Conservation (phyloP, 495 filamentous ascomycete species). For the Platismatia glauca region DNA sequence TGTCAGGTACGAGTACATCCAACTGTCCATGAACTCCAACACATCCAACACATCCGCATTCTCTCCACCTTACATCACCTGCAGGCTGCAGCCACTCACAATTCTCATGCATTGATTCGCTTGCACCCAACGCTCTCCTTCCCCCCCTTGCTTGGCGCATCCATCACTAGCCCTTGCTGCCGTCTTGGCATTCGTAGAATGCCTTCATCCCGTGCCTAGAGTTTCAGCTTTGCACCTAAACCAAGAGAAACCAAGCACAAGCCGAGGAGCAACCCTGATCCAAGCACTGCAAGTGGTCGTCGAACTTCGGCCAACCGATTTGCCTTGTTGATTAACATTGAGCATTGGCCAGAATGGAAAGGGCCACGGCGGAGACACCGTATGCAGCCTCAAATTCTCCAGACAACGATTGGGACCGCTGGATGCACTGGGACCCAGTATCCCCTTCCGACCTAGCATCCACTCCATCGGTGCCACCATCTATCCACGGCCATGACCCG, state of each 20-base stretch:
- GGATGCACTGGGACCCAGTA: constrained; percentile 11
- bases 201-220: too few species aligned
- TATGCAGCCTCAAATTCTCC: not conserved
- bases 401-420: constrained; percentile 13
- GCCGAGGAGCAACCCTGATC: too few species aligned
- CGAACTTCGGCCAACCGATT: not conserved
- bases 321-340: not conserved
- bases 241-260: not conserved
- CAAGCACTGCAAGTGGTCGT: not conserved
- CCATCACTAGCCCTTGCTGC: too few species aligned
- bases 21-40: too few species aligned
- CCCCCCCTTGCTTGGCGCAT: too few species aligned
- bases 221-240: not conserved
- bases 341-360: not conserved
- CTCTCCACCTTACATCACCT: too few species aligned
- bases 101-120: too few species aligned
- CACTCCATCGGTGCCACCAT: not conserved
- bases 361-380: not conserved
- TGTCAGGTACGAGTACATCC: too few species aligned
- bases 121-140: too few species aligned
- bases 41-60: too few species aligned
- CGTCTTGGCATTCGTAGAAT: too few species aligned
- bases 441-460: not conserved
- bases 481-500: not conserved
- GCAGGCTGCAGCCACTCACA: too few species aligned